Base-by-base conservation (phyloP, 177 flowering plant genomes). In the Vitis hybrid region DNA sequence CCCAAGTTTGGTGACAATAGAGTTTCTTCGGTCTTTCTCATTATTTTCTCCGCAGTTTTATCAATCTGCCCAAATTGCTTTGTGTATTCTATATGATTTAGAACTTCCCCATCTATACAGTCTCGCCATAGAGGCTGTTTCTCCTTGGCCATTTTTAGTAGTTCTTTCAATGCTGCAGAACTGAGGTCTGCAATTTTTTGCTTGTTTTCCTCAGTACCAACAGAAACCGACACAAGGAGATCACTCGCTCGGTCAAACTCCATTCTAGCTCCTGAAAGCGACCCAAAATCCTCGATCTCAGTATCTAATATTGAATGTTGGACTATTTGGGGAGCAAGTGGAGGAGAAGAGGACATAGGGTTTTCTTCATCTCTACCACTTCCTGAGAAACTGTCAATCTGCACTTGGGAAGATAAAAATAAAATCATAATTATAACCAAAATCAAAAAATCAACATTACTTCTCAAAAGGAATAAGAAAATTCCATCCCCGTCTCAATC, bases 91-190 rank as follows among this genome's bases (percentile, higher is more conserved):
- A 13, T 53, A 0, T 39, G 63, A 57, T 76, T 76, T 1, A 79
- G 78, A 13, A 12, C 55, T 15, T 53, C 39, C 11, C 61, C 39
- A 15, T 53, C 62, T 3, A 13, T 13, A 3, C 61, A 51, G 4
- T 39, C 63, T 5, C 56, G 12, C 88, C 84, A 81, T 45, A 81
- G 72, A 1, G 84, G 83, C 8, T 78, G 83, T 50, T 69, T 65
- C 0, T 4, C 69, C 0, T 14, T 10, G 7, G 79, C 84, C 76
- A 68, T 63, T 59, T 53, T 61, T 1, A 1, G 22, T 1, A 83
- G 67, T 71, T 85, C 86, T 9, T 79, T 77, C 80, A 75, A 74
- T 7, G 86, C 83, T 14, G 69, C 59, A 8, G 26, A 1, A 9
- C 79, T 84, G 19, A 73, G 74, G 10, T 82, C 76, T 2, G 9